Conservation (phyloP, 2,329 filamentous ascomycete species). For the Claviceps sp. region DNA sequence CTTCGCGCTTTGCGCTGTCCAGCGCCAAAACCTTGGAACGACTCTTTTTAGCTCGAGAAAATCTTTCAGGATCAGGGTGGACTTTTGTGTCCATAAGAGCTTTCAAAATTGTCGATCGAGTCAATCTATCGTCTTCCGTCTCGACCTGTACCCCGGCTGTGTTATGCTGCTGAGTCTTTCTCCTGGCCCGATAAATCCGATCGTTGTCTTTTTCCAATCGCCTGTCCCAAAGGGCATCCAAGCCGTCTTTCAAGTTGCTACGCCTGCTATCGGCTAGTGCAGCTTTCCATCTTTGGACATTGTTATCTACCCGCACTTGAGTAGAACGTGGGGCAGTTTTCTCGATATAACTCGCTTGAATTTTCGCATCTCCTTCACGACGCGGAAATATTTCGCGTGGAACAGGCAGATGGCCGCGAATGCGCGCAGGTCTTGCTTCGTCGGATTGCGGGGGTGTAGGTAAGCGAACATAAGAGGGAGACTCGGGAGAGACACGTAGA, state of each 20-base stretch:
- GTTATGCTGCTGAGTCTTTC: constrained; percentile 34
- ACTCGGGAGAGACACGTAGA: constrained; percentile 65
- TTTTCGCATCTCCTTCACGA: constrained; percentile 44
- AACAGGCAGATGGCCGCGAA: constrained; percentile 72
- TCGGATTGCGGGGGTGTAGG: constrained; percentile 63
- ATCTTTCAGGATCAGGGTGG: constrained; percentile 49
- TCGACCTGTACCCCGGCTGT: constrained; percentile 48
- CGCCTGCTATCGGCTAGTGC: constrained; percentile 61
- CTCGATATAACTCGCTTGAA: constrained; percentile 45
- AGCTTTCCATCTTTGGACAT: constrained; percentile 49
- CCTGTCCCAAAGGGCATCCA: constrained; percentile 55
- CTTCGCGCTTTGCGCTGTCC: constrained; percentile 35
- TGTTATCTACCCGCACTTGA: constrained; percentile 22
- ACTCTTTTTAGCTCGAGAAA: constrained; percentile 35
- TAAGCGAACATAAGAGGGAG: constrained; percentile 74
- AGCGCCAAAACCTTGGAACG: constrained; percentile 30
- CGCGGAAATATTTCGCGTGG: constrained; percentile 68
- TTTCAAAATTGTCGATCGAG: constrained; percentile 49
- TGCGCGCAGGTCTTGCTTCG: constrained; percentile 27
- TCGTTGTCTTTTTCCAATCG: constrained; percentile 33
- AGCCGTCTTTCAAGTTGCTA: constrained; percentile 55
- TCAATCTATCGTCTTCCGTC: constrained; percentile 64
- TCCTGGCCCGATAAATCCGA: constrained; percentile 25
- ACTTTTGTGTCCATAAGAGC: constrained; percentile 35
- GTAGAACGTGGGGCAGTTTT: constrained; percentile 44